These are phyloP conservation scores for Chaetomiaceae sp. DNA, from an alignment of 2,329 filamentous ascomycete species.

Conservation along the genomic window DNA sequence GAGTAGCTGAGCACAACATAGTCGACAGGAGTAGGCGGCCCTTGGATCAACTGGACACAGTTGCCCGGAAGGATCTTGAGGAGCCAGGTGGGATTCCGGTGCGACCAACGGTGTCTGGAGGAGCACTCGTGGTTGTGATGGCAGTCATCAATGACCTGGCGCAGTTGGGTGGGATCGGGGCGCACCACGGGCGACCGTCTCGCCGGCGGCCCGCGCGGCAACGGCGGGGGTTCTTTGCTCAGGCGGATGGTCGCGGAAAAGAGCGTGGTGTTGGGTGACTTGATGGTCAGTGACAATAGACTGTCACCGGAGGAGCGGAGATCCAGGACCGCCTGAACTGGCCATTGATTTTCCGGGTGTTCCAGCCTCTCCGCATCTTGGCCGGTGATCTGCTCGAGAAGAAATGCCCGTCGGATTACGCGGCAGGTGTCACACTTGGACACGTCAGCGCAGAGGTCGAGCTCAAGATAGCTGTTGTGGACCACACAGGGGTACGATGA, in stretches of 20 bases:
- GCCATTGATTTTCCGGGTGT: constrained; percentile 17
- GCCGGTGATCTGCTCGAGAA: constrained; percentile 21
- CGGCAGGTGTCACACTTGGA: constrained; percentile 22
- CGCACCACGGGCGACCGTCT: constrained; percentile 9
- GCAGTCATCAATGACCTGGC: constrained; percentile 19
- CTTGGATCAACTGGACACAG: constrained; percentile 15
- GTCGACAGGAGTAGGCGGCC: constrained; percentile 12
- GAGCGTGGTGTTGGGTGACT: constrained; percentile 5
- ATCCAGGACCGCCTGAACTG: constrained; percentile 15
- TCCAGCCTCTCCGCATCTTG: constrained; percentile 15
- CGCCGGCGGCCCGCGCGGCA: constrained; percentile 1
- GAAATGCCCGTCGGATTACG: constrained; percentile 20
- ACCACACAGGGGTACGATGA: constrained; percentile 15
- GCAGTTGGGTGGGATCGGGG: constrained; percentile 17
- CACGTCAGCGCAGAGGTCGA: constrained; percentile 17
- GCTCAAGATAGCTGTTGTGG: constrained; percentile 21
- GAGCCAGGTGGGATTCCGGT: constrained; percentile 24
- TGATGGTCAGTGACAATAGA: constrained; percentile 13
- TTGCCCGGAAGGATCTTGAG: constrained; percentile 19
- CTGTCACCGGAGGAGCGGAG: constrained; percentile 13
- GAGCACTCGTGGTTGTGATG: constrained; percentile 22
- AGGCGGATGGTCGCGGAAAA: constrained; percentile 19
- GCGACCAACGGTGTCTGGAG: constrained; percentile 24
- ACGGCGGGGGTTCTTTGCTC: background rate
- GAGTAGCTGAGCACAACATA: constrained; percentile 27